Evolutionary conservation across 1,139 yeast genomes (phyloP).

Genomic region (Wickerhamomyces sp.): DNA sequence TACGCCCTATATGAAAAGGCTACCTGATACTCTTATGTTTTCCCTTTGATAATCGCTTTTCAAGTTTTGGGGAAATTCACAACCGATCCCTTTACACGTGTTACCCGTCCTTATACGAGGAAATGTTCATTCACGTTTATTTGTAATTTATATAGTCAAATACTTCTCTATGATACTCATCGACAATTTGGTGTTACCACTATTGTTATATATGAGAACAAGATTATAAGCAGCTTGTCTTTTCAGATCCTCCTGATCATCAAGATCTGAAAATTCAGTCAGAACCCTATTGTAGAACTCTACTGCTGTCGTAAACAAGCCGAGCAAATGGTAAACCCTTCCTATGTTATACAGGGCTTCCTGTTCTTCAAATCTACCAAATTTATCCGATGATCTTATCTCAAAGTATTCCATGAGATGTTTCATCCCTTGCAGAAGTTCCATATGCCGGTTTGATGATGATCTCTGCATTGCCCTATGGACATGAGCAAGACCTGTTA

Average conservation of each 20-base stretch:
- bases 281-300: constrained; percentile 68
- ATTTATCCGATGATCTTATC: constrained; percentile 28
- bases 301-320: constrained; percentile 68
- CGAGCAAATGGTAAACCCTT: constrained; percentile 77
- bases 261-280: constrained; percentile 21
- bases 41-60: too few relatives aligned
- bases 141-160: constrained; percentile 28
- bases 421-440: constrained; percentile 80
- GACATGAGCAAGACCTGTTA: constrained; percentile 77
- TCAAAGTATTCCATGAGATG: constrained; percentile 68
- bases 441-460: constrained; percentile 79
- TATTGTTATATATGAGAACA: constrained; percentile 63
- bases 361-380: constrained; percentile 52
- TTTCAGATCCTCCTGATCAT: constrained; percentile 44
- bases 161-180: constrained; percentile 58
- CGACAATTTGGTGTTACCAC: constrained; percentile 69
- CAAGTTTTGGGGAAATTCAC: too few relatives aligned
- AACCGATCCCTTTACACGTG: not conserved
- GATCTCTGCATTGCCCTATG: constrained; percentile 92
- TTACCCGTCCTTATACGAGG: not conserved
- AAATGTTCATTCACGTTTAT: too few relatives aligned
- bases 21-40: too few relatives aligned
- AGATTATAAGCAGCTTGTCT: constrained; percentile 85
- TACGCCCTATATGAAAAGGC: too few relatives aligned
- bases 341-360: constrained; percentile 85